Percentiles rank a stretch among this genome's conserved stretches.
Conservation (phyloP, 805 yeast species). For the Ogataea haglerorum region DNA sequence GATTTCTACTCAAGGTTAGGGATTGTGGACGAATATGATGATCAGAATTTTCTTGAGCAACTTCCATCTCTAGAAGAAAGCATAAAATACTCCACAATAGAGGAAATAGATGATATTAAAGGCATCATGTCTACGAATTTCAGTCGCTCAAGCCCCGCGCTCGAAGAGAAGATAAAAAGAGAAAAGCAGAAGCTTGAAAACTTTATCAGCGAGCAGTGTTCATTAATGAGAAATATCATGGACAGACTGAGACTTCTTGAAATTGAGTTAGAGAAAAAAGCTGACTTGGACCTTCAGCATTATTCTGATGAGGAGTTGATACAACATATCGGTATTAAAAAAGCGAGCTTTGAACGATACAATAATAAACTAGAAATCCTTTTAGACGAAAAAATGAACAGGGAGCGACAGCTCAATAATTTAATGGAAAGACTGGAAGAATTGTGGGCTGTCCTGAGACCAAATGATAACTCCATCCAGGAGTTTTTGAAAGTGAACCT, state of each 20-base stretch:
- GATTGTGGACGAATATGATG: slow-evolving; percentile 20
- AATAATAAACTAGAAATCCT: slow-evolving; percentile 19
- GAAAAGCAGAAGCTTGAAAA: slow-evolving; percentile 29
- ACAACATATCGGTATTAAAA: slow-evolving; percentile 25
- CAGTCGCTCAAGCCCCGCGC: slow-evolving; percentile 24
- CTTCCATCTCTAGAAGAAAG: slow-evolving; percentile 30
- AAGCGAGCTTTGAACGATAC: slow-evolving; percentile 15
- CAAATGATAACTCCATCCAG: slow-evolving; percentile 27
- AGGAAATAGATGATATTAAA: slow-evolving; percentile 26
- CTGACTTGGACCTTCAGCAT: slow-evolving; percentile 6
- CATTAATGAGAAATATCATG: slow-evolving; percentile 18
- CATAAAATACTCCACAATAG: slow-evolving; percentile 10
- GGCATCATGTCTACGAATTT: slow-evolving; percentile 27
- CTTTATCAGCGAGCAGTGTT: slow-evolving; percentile 20
- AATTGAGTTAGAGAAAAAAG: slow-evolving; percentile 13
- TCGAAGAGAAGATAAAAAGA: slow-evolving; percentile 24
- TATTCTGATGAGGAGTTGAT: slow-evolving; percentile 19
- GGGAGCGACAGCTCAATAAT: slow-evolving; percentile 36
- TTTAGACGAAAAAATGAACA: slow-evolving; percentile 31
- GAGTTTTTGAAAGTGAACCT: slow-evolving; percentile 41
- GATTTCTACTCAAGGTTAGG: slow-evolving; percentile 25
- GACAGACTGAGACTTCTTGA: slow-evolving; percentile 1
- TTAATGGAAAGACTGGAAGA: slow-evolving; percentile 34
- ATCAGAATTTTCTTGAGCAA: slow-evolving; percentile 15
- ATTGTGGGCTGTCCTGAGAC: slow-evolving; percentile 46